phyloP scores from a whole-genome alignment of 2,329 filamentous ascomycete species.

The Sarocladium oryzae region DNA sequence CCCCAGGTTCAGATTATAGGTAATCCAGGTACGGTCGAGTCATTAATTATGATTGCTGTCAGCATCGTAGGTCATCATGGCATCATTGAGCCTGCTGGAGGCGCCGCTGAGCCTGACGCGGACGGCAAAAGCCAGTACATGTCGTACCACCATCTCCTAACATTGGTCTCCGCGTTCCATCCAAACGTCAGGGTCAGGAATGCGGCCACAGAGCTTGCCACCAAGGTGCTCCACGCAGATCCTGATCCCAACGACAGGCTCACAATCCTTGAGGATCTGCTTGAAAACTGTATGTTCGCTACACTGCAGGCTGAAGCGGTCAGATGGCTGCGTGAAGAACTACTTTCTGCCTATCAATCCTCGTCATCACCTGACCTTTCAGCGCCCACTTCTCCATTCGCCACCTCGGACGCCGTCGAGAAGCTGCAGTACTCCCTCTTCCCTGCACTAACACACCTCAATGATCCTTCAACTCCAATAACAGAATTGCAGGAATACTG shows the following conservation, averaged over 20 bases:
- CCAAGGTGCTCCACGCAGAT: constrained; percentile 49
- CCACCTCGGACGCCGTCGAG: constrained; percentile 48
- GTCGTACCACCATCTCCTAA: constrained; percentile 54
- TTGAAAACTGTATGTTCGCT: constrained; percentile 60
- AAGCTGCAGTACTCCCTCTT: constrained; percentile 57
- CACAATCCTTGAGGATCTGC: constrained; percentile 55
- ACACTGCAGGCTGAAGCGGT: constrained; percentile 57
- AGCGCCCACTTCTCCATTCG: constrained; percentile 29
- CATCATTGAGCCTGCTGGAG: constrained; percentile 21
- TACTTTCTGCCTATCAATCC: constrained; percentile 39
- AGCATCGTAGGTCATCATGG: constrained; percentile 49
- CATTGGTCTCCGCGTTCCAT: constrained; percentile 52
- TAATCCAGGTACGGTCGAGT: constrained; percentile 51
- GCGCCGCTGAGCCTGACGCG: constrained; percentile 13
- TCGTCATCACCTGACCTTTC: constrained; percentile 14
- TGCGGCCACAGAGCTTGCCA: constrained; percentile 47
- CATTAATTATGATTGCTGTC: constrained; percentile 52
- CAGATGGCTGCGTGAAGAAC: constrained; percentile 57
- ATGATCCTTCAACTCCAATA: constrained; percentile 28
- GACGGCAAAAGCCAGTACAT: constrained; percentile 37
- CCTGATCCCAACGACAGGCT: constrained; percentile 53
- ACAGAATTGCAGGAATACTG: constrained; percentile 42
- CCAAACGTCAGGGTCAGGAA: constrained; percentile 47
- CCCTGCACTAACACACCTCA: constrained; percentile 45
- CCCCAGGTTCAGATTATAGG: constrained; percentile 38